Conservation (phyloP, 495 filamentous ascomycete genomes). For the Cercophora sp. region DNA sequence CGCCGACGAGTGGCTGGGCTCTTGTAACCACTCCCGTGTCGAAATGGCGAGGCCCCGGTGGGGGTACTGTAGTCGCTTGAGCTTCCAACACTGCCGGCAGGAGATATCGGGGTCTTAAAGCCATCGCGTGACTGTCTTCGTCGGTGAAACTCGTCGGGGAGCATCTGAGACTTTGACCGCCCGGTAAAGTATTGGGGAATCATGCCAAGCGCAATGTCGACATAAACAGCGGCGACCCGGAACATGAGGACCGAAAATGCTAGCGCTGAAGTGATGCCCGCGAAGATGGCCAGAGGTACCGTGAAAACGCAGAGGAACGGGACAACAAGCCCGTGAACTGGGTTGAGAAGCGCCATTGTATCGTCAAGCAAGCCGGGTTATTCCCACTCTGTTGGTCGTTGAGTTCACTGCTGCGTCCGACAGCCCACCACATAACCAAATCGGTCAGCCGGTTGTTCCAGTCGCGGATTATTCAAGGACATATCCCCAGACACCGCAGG, state of each 20-base stretch:
- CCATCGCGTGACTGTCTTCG: conserved; percentile 3
- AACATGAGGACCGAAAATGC: conserved; percentile 63
- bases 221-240: conserved; percentile 62
- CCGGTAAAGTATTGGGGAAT: conserved; percentile 55
- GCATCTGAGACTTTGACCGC: conserved; percentile 1
- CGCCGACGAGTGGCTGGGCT: conserved; percentile 13
- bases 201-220: conserved; percentile 61
- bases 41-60: conserved; percentile 16
- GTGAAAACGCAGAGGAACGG: conserved; percentile 63
- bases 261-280: conserved; percentile 62
- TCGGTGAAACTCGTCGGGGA: neutral
- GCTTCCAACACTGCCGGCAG: conserved; percentile 3
- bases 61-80: conserved; percentile 13
- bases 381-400: neutral
- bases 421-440: no score
- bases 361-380: neutral
- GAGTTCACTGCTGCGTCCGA: no score
- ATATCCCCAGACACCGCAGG: no score
- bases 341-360: conserved; percentile 42
- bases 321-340: conserved; percentile 53
- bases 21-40: neutral
- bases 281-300: conserved; percentile 65
- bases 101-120: neutral
- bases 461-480: no score
- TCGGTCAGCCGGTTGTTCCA: no score